Evolutionary conservation across 306 rosid species (phyloP), one percentile per base, ranked within the genome.

Genomic region (Vachellia collinsii): DNA sequence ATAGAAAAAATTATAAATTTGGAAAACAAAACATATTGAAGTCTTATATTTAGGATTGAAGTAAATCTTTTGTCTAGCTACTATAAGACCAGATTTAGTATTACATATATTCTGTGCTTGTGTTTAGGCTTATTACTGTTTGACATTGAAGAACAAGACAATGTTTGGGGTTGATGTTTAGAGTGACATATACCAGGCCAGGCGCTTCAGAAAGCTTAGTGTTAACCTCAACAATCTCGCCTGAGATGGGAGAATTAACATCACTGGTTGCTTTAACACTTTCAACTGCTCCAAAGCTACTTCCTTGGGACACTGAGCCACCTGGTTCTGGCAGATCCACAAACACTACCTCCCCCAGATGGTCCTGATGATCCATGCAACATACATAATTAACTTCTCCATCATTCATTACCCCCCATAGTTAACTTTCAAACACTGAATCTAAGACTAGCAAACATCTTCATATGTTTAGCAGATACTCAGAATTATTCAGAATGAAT

Each of bases 241-340:
- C 98, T 0, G 99, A 93, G 75, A 96, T 90, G n/a, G 99, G 99
- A 48, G 97, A 93, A 66, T 96, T 93, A 5, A 96, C 17, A 70
- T 96, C 99, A 88, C 99, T 92, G 14, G 97, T 92, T 70, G 99
- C 99, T 76, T 96, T 96, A 25, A 96, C 99, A 90, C 99, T 96
- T 63, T 93, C 99, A 81, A 96, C 98, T 3, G 98, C 96, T 78
- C 99, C 99, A 42, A 93, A 96, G 81, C 93, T 81, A 0, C 56
- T 1, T 16, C 90, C 95, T 81, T 87, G 71, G 13, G 84, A 36
- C 43, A 89, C 99, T 13, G 91, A 39, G 20, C 54, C 72, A 2
- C 97, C 97, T 0, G 85, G 5, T 70, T 96, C 97, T 38, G 99
- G 98, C 82, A 96, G 90, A 70, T 96, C 97, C 86, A 93, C 98